These are phyloP conservation scores for Colletotrichum incanum DNA, from an alignment of 2,329 filamentous ascomycete species.

Conservation along the genomic window DNA sequence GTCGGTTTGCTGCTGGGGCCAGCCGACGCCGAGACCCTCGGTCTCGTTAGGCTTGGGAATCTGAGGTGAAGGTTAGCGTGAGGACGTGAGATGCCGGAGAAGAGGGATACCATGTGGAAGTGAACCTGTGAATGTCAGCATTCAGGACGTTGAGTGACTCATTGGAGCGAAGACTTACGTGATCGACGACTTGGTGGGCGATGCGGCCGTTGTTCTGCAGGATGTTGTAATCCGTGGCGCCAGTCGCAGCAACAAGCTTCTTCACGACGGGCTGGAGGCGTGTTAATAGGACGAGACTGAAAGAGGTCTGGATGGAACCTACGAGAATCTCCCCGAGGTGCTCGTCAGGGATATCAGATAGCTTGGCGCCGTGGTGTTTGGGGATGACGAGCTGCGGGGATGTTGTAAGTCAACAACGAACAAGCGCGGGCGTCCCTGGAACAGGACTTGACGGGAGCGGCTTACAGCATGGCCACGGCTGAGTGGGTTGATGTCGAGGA, in stretches of 20 bases:
- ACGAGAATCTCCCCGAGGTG: constrained; percentile 86
- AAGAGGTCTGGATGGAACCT: constrained; percentile 48
- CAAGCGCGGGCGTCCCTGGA: background rate
- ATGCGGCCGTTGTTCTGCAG: constrained; percentile 95
- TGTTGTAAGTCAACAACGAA: constrained; percentile 25
- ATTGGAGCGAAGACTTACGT: constrained; percentile 73
- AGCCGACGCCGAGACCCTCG: constrained; percentile 85
- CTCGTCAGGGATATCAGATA: constrained; percentile 94
- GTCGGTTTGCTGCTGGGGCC: constrained; percentile 83
- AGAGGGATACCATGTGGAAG: constrained; percentile 86
- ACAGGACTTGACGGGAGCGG: constrained; percentile 34
- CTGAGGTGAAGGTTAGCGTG: constrained; percentile 58
- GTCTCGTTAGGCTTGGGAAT: constrained; percentile 93
- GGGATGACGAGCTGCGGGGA: constrained; percentile 87
- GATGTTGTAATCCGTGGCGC: constrained; percentile 89
- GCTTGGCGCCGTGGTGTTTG: constrained; percentile 93
- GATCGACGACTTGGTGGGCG: constrained; percentile 93
- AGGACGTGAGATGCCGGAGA: background rate
- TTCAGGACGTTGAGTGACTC: constrained; percentile 18
- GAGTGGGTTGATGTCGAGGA: constrained; percentile 95
- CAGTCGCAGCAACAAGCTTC: constrained; percentile 84
- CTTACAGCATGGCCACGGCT: constrained; percentile 90
- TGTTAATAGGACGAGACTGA: background rate
- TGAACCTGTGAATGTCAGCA: constrained; percentile 74
- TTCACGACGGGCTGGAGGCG: constrained; percentile 80